Conservation (phyloP, 495 filamentous ascomycete genomes). For the Hyaloscypha variabilis region DNA sequence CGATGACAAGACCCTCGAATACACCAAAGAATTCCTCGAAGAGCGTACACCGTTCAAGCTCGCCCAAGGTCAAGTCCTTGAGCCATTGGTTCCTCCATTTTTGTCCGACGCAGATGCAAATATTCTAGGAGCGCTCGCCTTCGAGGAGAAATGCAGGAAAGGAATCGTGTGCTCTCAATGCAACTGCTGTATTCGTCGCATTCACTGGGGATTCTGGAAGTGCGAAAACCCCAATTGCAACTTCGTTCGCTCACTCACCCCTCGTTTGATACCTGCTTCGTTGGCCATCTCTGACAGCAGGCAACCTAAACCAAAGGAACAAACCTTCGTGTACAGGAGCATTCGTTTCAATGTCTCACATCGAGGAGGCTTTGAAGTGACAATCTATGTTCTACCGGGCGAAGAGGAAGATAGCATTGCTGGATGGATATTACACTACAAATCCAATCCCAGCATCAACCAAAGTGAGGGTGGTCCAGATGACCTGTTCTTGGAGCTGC, state of each 20-base stretch:
- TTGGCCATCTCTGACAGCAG: conserved; percentile 6
- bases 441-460: conserved; percentile 51
- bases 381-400: conserved; percentile 39
- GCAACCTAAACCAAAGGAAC: too few relatives aligned
- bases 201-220: conserved; percentile 65
- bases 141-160: conserved; percentile 37
- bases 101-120: conserved; percentile 6
- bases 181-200: conserved; percentile 61
- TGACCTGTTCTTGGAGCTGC: conserved; percentile 64
- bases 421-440: conserved; percentile 67
- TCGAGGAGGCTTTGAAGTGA: conserved; percentile 5
- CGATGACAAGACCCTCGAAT: conserved; percentile 46
- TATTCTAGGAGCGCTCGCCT: conserved; percentile 31
- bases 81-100: conserved; percentile 42
- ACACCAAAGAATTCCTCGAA: conserved; percentile 61
- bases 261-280: conserved; percentile 2
- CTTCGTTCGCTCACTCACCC: conserved; percentile 30
- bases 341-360: too few relatives aligned
- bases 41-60: conserved; percentile 39
- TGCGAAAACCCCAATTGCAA: conserved; percentile 58
- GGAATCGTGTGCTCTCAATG: conserved; percentile 80
- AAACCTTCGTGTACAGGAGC: too few relatives aligned
- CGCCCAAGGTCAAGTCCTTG: conserved; percentile 27
- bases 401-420: conserved; percentile 27
- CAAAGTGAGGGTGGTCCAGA: conserved; percentile 64